Conservation (phyloP, 768 basidiomycete genomes). For the Lentinula sp. region DNA sequence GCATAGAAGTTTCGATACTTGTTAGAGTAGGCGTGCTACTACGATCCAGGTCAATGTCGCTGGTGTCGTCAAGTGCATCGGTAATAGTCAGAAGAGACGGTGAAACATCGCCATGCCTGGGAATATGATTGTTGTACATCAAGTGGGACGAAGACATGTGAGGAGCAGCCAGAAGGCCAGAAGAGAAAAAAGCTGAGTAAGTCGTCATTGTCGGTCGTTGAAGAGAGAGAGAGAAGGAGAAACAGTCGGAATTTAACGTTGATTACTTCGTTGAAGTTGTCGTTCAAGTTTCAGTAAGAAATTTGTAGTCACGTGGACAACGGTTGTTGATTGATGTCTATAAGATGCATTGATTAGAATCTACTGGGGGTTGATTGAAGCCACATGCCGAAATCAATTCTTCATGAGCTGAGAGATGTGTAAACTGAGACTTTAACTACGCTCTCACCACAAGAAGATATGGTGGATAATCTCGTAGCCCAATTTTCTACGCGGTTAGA, state of each 20-base stretch:
- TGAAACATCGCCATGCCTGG: constrained; percentile 17
- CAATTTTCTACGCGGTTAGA: neutral
- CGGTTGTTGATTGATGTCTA: neutral
- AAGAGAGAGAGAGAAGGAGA: constrained; percentile 1
- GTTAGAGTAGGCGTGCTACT: constrained; percentile 30
- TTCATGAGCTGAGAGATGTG: too few species aligned
- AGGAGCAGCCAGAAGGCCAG: constrained; percentile 56
- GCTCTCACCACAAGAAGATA: neutral
- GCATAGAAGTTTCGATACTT: constrained; percentile 18
- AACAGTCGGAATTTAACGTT: neutral
- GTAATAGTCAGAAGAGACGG: constrained; percentile 19
- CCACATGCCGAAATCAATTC: neutral
- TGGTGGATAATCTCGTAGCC: neutral
- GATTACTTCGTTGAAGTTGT: neutral
- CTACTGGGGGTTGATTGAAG: neutral
- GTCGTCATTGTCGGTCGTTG: constrained; percentile 24
- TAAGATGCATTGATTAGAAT: neutral
- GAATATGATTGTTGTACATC: constrained; percentile 14
- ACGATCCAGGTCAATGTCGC: constrained; percentile 27
- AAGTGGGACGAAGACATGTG: constrained; percentile 12
- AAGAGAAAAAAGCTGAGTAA: constrained; percentile 68
- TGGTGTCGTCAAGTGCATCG: constrained; percentile 19
- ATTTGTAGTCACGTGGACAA: neutral
- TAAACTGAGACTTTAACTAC: neutral
- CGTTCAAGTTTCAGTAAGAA: neutral